Evolutionary conservation across 352 stramenopile species (phyloP).

Genomic region (Pilasporangium apinafurcum): DNA sequence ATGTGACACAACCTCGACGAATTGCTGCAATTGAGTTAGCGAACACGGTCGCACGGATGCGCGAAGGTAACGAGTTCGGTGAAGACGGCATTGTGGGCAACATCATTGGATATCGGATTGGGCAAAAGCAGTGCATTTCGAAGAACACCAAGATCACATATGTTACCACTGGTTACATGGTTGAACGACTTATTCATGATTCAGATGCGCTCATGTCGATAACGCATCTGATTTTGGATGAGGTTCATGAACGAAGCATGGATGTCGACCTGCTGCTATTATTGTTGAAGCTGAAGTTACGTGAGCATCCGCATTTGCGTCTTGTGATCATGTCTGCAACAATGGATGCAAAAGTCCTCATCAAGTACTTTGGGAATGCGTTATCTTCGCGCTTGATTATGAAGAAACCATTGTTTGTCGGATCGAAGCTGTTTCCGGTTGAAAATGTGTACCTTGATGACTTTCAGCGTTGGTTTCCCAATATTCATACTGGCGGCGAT

Average conservation of each 20-base stretch:
- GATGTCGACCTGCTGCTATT: conserved; percentile 95
- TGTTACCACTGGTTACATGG: conserved; percentile 96
- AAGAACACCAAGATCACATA: conserved; percentile 93
- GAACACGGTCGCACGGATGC: conserved; percentile 91
- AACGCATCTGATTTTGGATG: conserved; percentile 95
- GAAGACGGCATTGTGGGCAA: conserved; percentile 59
- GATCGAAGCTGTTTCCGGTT: conserved; percentile 73
- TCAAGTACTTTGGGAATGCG: conserved; percentile 78
- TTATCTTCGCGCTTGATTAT: conserved; percentile 40
- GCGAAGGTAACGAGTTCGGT: conserved; percentile 64
- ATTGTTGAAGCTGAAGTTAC: conserved; percentile 80
- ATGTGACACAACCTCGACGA: conserved; percentile 92
- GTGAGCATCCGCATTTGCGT: conserved; percentile 57
- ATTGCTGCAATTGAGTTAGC: conserved; percentile 89
- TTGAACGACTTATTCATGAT: conserved; percentile 92
- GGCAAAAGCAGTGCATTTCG: conserved; percentile 88
- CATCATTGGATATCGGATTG: conserved; percentile 78
- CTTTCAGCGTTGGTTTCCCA: conserved; percentile 31
- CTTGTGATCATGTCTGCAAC: conserved; percentile 97
- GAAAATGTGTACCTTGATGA: conserved; percentile 61
- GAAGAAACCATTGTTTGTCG: conserved; percentile 71
- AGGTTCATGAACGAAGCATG: conserved; percentile 93
- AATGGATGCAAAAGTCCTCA: conserved; percentile 89
- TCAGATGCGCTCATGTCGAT: conserved; percentile 78
- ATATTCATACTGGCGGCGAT: conserved; percentile 31